Evolutionary conservation across 176 grass and related monocot genomes (phyloP).

Genomic region (Saccharum officinarum): DNA sequence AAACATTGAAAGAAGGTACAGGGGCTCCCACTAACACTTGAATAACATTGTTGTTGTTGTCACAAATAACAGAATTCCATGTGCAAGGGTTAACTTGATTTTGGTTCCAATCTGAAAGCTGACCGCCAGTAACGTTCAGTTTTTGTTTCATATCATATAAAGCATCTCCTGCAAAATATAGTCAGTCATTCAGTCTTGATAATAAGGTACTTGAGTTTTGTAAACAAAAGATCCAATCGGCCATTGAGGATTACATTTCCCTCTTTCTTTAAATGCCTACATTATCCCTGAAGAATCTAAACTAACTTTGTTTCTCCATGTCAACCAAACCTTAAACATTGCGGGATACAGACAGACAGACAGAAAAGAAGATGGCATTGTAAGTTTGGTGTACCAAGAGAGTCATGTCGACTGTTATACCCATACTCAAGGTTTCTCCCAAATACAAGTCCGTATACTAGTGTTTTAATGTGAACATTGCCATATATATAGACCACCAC

Average conservation of each 20-base stretch:
- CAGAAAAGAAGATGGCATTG: neutral
- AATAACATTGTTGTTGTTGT: slow-evolving; percentile 62
- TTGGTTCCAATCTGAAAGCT: slow-evolving; percentile 69
- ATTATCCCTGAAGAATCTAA: neutral
- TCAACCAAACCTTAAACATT: neutral
- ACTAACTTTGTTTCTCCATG: neutral
- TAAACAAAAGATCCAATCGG: neutral
- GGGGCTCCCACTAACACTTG: slow-evolving; percentile 65
- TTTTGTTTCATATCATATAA: slow-evolving; percentile 63
- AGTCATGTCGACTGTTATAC: neutral
- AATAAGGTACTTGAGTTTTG: neutral
- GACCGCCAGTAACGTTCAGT: slow-evolving; percentile 53
- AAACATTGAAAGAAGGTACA: slow-evolving; percentile 1
- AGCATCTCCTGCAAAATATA: slow-evolving; percentile 45
- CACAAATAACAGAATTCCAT: slow-evolving; percentile 86
- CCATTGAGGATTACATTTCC: neutral
- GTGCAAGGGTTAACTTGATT: slow-evolving; percentile 74
- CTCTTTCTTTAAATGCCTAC: neutral
- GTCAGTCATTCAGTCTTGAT: neutral
- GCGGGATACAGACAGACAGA: neutral
- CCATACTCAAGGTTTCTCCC: neutral
- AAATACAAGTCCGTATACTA: neutral
- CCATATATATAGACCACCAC: neutral
- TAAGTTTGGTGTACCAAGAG: neutral
- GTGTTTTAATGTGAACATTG: neutral